Conservation (phyloP, 805 yeast genomes). For the Kodamaea sagamina region DNA sequence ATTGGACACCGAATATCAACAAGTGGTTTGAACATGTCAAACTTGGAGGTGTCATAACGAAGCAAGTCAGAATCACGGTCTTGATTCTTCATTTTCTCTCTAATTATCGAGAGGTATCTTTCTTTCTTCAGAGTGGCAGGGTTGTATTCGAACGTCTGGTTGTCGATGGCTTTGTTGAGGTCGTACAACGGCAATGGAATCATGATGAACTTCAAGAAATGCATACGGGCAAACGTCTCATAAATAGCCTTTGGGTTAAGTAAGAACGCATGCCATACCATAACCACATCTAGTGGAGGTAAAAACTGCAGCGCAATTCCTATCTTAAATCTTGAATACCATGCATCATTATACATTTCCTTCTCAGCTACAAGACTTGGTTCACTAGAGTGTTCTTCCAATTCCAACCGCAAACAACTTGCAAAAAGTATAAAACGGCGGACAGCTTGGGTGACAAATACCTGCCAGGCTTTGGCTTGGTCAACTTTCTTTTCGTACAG, state of each 20-base stretch:
- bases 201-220: constrained; percentile 17
- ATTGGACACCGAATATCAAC: constrained; percentile 21
- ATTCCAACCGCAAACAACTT: constrained; percentile 14
- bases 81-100: too few relatives aligned
- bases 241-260: constrained; percentile 21
- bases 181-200: constrained; percentile 22
- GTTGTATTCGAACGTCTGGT: constrained; percentile 17
- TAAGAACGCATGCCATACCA: constrained; percentile 28
- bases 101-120: too few relatives aligned
- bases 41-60: too few relatives aligned
- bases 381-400: constrained; percentile 7
- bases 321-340: background rate
- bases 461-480: constrained; percentile 23
- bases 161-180: constrained; percentile 14
- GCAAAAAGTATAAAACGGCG: constrained; percentile 24
- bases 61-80: too few relatives aligned
- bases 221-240: constrained; percentile 19
- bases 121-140: too few relatives aligned
- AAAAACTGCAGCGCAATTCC: constrained; percentile 7
- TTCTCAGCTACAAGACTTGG: background rate
- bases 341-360: constrained; percentile 5
- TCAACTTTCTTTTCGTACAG: constrained; percentile 2
- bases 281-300: constrained; percentile 26
- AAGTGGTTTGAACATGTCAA: too few relatives aligned
- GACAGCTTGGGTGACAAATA: constrained; percentile 25